Evolutionary conservation across 176 grass and related monocot species (phyloP), one percentile per base, ranked within the genome.

Genomic region (Carex scoparia): DNA sequence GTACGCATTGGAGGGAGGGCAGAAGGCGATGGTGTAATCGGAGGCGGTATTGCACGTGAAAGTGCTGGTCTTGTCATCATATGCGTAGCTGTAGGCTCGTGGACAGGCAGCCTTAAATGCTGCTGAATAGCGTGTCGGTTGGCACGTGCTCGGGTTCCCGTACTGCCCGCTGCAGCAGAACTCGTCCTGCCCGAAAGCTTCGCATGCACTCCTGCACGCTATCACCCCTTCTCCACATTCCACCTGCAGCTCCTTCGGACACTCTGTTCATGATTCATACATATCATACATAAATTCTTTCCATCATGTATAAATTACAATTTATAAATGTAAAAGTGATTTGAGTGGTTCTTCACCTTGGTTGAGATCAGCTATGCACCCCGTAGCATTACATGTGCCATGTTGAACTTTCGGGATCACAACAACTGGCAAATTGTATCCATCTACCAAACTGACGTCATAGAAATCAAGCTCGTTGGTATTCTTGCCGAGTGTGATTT

Each of bases 161-260:
- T 89, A 94, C n/a, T 92, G 79, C 69, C 95, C 95, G 42, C 93
- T 94, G 92, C 95, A 98, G 89, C 95, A 98, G 91, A 93, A 98
- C 75, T 90, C 40, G 11, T 94, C 93, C 85, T 87, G 65, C 15
- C 93, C 85, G 63, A 98, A 98, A 23, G 89, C 95, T 89, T 93
- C 92, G 59, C 95, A 98, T 16, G 95, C 92, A 64, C 95, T 98
- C 74, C 86, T 86, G 86, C 95, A 98, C 10, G 92, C 95, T 63
- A 97, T 85, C 56, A 90, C 31, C 4, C 80, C 91, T 33, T 88
- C 87, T 3, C 85, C 89, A 12, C 33, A 61, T 3, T 85, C 76
- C 83, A 98, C 95, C 80, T 93, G 92, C 37, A 98, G 89, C 91
- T 98, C 95, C 77, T 86, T 93, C 0, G 95, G 95, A 30, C 91